Percentiles rank a stretch among this genome's conserved stretches.
Conservation (phyloP, 352 stramenopile genomes). For the Pythium dissotocum region DNA sequence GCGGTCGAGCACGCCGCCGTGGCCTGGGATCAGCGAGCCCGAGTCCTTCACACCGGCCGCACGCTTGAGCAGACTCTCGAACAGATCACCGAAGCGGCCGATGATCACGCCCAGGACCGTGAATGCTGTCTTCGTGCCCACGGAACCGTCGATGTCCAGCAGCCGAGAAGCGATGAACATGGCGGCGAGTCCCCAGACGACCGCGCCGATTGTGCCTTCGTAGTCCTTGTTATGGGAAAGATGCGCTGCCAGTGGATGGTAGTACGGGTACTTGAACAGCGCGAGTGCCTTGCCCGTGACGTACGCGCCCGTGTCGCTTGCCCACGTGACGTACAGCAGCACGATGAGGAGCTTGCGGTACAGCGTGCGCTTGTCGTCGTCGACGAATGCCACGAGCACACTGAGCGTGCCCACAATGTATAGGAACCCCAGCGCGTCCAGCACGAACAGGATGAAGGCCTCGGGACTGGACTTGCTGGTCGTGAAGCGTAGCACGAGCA, state of each 20-base stretch:
- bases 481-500: constrained; percentile 52
- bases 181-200: constrained; percentile 77
- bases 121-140: constrained; percentile 79
- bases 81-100: constrained; percentile 93
- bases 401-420: constrained; percentile 65
- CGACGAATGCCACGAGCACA: constrained; percentile 57
- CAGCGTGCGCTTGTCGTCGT: constrained; percentile 48
- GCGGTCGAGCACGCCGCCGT: constrained; percentile 94
- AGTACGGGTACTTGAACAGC: constrained; percentile 77
- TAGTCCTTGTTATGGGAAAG: constrained; percentile 96
- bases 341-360: constrained; percentile 68
- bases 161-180: constrained; percentile 70
- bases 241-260: constrained; percentile 84
- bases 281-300: constrained; percentile 89
- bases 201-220: constrained; percentile 91
- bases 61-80: constrained; percentile 95
- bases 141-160: constrained; percentile 71
- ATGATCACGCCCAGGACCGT: constrained; percentile 91
- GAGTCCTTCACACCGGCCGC: constrained; percentile 95
- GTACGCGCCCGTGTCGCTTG: constrained; percentile 93
- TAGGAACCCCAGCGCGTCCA: constrained; percentile 56
- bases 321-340: constrained; percentile 72
- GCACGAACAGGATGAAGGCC: constrained; percentile 44
- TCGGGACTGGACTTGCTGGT: constrained; percentile 27
- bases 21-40: constrained; percentile 92